Evolutionary conservation across 1,284 basidiomycete genomes (phyloP), one percentile per base, ranked within the genome.

Genomic region (Neonothopanus nambi): DNA sequence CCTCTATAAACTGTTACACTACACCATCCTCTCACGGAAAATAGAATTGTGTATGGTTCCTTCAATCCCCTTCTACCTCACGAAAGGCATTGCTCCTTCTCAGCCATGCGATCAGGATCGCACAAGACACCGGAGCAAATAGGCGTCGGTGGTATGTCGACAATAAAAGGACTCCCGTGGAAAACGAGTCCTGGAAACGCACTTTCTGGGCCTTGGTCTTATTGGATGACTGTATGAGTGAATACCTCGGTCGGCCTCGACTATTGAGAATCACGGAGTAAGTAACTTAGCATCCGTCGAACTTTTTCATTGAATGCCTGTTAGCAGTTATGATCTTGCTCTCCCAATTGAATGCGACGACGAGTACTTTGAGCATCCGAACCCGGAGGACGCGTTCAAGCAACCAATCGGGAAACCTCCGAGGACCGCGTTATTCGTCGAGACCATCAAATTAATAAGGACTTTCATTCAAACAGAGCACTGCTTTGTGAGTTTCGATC

Each of bases 381-480:
- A 70, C 40, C 67, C 66, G 18, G 63, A 68, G 13, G 48, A 59
- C 17, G 57, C 57, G 0, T 70, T 70, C 49, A 61, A 59, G 37
- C 68, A 69, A 58, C 77, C 77, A 1, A 59, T 65, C 3, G 66
- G 63, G 8, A 57, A 65, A 52, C 68, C 71, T 8, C 66, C 72
- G 23, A 61, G 62, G 7, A 62, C 79, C 5, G 59, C 73, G 0
- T 71, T 68, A 24, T 81, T 11, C 13, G 13, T 33, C 30, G 30
- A 33, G 30, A 33, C 8, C 30, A 4, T 33, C 2, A 33, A 33
- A 33, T 13, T 33, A 4, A 9, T 9, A 33, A 33, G 30, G 30
- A 9, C 13, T 33, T 33, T 33, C 30, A 33, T 33, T 33, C 30
- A 33, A 33, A 11, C 30, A 9, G 30, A 33, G 30, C 8, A 4